phyloP scores from a whole-genome alignment of 2,329 filamentous ascomycete species.

The Botrytis deweyae region DNA sequence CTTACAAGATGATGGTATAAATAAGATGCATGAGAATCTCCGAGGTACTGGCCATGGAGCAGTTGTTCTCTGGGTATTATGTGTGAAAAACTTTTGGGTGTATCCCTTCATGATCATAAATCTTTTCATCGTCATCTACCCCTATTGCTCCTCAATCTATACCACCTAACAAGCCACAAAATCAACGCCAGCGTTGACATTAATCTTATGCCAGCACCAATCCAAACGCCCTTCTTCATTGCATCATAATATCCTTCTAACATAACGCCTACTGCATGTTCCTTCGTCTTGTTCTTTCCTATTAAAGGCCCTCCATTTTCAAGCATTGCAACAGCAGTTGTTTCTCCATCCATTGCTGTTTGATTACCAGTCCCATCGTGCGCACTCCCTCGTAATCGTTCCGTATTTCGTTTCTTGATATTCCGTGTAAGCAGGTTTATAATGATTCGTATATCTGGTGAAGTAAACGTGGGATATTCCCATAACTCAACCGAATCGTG shows the following conservation, averaged over 20 bases:
- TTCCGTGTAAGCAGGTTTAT: constrained; percentile 59
- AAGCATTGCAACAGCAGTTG: constrained; percentile 30
- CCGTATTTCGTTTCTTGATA: constrained; percentile 52
- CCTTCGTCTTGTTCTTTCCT: constrained; percentile 28
- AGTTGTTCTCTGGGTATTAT: not conserved
- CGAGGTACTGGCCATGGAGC: not conserved
- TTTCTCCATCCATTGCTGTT: constrained; percentile 36
- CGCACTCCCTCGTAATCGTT: constrained; percentile 31
- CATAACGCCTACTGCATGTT: constrained; percentile 37
- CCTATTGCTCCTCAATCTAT: constrained; percentile 10
- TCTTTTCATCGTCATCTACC: constrained; percentile 3
- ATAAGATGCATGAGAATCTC: not conserved
- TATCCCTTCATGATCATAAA: constrained; percentile 1
- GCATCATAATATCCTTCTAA: constrained; percentile 40
- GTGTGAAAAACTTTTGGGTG: not conserved
- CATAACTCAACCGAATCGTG: constrained; percentile 60
- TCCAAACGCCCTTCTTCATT: constrained; percentile 35
- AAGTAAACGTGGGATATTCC: constrained; percentile 68
- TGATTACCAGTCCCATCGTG: constrained; percentile 34
- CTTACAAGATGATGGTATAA: not conserved
- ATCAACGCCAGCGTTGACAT: constrained; percentile 20
- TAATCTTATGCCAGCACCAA: constrained; percentile 31
- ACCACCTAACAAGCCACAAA: constrained; percentile 17
- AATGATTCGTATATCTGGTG: constrained; percentile 57
- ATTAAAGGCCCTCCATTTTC: constrained; percentile 26